Evolutionary conservation across 768 basidiomycete genomes (phyloP), one percentile per base, ranked within the genome.

Genomic region (Xerocomellus chrysenteron): DNA sequence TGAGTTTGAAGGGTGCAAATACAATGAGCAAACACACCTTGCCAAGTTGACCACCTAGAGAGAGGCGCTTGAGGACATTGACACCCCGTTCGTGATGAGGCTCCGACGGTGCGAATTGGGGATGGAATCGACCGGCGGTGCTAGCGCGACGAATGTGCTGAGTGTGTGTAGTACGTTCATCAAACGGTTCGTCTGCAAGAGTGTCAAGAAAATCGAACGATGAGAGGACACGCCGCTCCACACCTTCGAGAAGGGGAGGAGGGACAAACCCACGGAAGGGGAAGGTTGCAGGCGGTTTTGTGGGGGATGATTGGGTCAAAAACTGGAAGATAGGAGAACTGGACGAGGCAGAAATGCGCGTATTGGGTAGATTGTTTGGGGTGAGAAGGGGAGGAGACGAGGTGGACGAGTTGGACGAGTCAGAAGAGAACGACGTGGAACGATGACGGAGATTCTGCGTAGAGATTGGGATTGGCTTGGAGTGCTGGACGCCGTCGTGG

Each of bases 291-390:
- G 75, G 72, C 0, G 76, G 63, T 63, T 83, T 85, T 14, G 84
- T 45, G 11, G 87, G 84, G 3, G 85, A 83, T 1, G 85, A 82
- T 60, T 86, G 83, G 48, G 69, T 70, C 41, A 90, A 68, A 71
- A 88, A 86, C 68, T 87, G 85, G 48, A 91, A 72, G 52, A 90
- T 86, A 45, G 90, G 90, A 4, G 89, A 89, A 5, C 78, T 80
- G 7, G 87, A 82, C 5, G 85, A 83, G 11, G 79, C 66, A 8
- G 77, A 73, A 46, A 84, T 65, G 44, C 76, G 77, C 3, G 80
- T 76, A 2, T 75, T 72, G 12, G 68, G 60, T 2, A 73, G 59
- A 11, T 76, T 75, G 45, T 75, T 66, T 24, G 85, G 86, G 3
- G 84, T 84, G 40, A 75, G 75, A 21, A 80, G 69, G 40, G 82